These are phyloP conservation scores for Lachnellula suecica DNA, from an alignment of 2,329 filamentous ascomycete genomes.

Conservation along the genomic window DNA sequence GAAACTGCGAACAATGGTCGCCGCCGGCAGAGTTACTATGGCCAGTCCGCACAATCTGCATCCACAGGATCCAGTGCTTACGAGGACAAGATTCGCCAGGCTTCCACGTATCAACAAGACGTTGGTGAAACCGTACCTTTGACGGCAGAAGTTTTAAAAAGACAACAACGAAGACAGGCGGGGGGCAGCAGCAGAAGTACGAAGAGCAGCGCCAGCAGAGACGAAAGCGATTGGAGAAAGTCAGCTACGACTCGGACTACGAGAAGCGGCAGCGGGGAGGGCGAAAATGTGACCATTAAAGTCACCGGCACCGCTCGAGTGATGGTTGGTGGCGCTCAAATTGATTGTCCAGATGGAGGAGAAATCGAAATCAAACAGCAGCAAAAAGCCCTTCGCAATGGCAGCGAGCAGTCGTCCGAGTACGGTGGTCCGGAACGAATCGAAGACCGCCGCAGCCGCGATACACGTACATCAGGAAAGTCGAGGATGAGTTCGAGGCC, in stretches of 20 bases:
- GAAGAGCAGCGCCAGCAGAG: slow-evolving; percentile 58
- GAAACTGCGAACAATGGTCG: slow-evolving; percentile 27
- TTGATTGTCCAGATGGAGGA: slow-evolving; percentile 57
- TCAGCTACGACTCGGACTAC: slow-evolving; percentile 63
- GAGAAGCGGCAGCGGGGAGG: slow-evolving; percentile 42
- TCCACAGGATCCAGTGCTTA: slow-evolving; percentile 33
- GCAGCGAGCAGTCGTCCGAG: slow-evolving; percentile 51
- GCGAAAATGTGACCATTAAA: slow-evolving; percentile 62
- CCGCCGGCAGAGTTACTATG: slow-evolving; percentile 29
- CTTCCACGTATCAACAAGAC: slow-evolving; percentile 53
- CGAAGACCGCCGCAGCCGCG: slow-evolving; percentile 25
- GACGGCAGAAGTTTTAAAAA: slow-evolving; percentile 52
- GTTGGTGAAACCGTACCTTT: slow-evolving; percentile 48
- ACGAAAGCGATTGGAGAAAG: slow-evolving; percentile 62
- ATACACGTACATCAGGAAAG: slow-evolving; percentile 17
- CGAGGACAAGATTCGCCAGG: slow-evolving; percentile 44
- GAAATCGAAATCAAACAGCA: slow-evolving; percentile 56
- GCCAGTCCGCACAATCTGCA: slow-evolving; percentile 15
- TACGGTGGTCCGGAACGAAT: slow-evolving; percentile 23
- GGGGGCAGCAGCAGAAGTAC: slow-evolving; percentile 53
- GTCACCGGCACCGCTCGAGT: slow-evolving; percentile 56
- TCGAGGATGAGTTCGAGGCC: slow-evolving; percentile 25
- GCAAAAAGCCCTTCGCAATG: slow-evolving; percentile 36
- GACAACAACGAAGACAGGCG: slow-evolving; percentile 45
- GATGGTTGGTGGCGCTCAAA: slow-evolving; percentile 55